Evolutionary conservation across 1,284 basidiomycete genomes (phyloP).

Genomic region (Puccinia polysora): DNA sequence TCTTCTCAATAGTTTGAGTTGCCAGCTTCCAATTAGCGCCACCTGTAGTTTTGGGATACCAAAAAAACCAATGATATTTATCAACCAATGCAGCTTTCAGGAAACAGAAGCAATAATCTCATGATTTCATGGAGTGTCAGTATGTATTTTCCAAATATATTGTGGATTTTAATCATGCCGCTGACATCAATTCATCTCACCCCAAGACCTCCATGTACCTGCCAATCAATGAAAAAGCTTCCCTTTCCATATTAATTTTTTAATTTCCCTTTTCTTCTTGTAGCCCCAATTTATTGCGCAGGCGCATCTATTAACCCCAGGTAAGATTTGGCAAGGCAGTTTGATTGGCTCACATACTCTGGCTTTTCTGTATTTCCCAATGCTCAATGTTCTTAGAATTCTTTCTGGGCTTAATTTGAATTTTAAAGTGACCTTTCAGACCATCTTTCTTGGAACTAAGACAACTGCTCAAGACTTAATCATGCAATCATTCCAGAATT

Average conservation of each 20-base stretch:
- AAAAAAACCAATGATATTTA: conserved; percentile 48
- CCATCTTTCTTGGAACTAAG: conserved; percentile 79
- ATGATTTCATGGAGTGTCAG: conserved; percentile 77
- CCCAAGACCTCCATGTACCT: not conserved
- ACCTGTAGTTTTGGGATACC: conserved; percentile 55
- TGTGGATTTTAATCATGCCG: conserved; percentile 48
- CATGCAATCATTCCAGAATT: conserved; percentile 85
- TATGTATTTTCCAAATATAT: conserved; percentile 56
- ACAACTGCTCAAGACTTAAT: conserved; percentile 79
- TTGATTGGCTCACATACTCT: conserved; percentile 55
- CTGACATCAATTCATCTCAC: not conserved
- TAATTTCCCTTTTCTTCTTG: conserved; percentile 37
- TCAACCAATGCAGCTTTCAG: conserved; percentile 55
- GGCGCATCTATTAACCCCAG: conserved; percentile 24
- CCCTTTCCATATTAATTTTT: conserved; percentile 19
- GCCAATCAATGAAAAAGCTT: conserved; percentile 43
- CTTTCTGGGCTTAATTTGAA: conserved; percentile 83
- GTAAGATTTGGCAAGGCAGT: conserved; percentile 54
- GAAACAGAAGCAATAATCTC: conserved; percentile 76
- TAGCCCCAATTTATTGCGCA: conserved; percentile 11
- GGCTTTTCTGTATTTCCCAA: conserved; percentile 59
- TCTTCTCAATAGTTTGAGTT: conserved; percentile 51
- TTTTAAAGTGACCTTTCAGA: conserved; percentile 95
- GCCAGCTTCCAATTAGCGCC: conserved; percentile 27
- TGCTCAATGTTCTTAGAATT: conserved; percentile 85